A percentile compares a stretch with the other conserved stretches of the same genome.
phyloP scores from a whole-genome alignment of 179 eudicot genomes.

The Corrigiola litoralis region DNA sequence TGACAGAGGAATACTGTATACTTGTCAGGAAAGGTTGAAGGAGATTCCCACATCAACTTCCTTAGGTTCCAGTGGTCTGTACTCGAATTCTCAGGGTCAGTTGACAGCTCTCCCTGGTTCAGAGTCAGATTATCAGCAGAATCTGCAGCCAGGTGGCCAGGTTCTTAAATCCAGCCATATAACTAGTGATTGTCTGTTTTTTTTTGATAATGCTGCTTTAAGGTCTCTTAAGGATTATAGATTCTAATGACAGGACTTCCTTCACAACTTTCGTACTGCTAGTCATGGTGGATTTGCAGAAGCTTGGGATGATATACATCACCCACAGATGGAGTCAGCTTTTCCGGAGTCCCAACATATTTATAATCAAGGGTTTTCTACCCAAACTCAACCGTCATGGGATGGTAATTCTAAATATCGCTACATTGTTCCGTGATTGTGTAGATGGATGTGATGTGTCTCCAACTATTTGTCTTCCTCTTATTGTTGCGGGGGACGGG shows the following conservation, averaged over 20 bases:
- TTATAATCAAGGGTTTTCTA: constrained; percentile 22
- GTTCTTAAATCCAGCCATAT: constrained; percentile 28
- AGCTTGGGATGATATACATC: constrained; percentile 44
- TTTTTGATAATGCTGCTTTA: constrained; percentile 5
- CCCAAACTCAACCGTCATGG: constrained; percentile 22
- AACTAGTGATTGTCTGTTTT: constrained; percentile 5
- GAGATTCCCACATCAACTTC: constrained; percentile 76
- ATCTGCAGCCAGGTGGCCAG: constrained; percentile 49
- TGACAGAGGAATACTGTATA: not conserved
- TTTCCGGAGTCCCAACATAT: constrained; percentile 22
- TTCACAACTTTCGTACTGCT: constrained; percentile 56
- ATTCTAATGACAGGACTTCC: constrained; percentile 52
- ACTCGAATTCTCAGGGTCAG: constrained; percentile 37
- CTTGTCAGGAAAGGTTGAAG: constrained; percentile 63
- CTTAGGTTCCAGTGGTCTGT: constrained; percentile 39
- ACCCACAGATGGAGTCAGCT: constrained; percentile 19
- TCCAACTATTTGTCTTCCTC: too few species aligned
- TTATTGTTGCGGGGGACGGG: too few species aligned
- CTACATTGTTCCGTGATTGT: too few species aligned
- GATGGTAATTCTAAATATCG: constrained; percentile 27
- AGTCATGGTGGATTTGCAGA: constrained; percentile 38
- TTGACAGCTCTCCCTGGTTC: constrained; percentile 71
- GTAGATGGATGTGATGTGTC: too few species aligned
- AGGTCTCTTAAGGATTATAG: not conserved
- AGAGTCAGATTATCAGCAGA: constrained; percentile 57